A percentile compares a stretch with the other conserved stretches of the same genome.
Evolutionary conservation across 352 stramenopile genomes (phyloP).

Genomic region (Proteromonas lacertae): DNA sequence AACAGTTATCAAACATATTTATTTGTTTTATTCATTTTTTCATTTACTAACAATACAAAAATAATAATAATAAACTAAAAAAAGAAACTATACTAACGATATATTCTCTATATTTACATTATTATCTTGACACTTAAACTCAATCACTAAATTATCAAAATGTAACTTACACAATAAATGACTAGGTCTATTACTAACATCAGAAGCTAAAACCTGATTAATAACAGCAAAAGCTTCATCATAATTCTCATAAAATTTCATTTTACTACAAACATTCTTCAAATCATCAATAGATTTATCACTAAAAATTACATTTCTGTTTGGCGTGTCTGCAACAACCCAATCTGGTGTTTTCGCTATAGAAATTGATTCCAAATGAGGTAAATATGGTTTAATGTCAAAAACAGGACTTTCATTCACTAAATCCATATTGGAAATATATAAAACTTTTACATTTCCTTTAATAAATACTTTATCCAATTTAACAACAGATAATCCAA

Average conservation of each 20-base stretch:
- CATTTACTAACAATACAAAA: no score
- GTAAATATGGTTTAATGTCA: background rate
- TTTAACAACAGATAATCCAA: constrained; percentile 9
- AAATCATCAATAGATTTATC: background rate
- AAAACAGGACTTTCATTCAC: constrained; percentile 1
- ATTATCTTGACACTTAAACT: no score
- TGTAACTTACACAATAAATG: no score
- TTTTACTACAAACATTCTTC: background rate
- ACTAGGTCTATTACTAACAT: no score
- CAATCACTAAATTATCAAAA: no score
- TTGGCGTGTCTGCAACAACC: background rate
- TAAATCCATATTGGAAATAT: background rate
- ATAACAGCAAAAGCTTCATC: background rate
- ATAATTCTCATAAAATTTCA: background rate
- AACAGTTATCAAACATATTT: no score
- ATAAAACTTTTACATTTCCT: background rate
- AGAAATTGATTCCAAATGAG: background rate
- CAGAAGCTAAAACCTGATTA: no score
- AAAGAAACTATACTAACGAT: no score
- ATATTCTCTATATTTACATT: no score
- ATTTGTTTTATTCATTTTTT: no score
- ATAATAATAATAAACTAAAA: no score
- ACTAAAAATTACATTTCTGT: background rate
- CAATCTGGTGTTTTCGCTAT: background rate
- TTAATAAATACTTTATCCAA: background rate